Evolutionary conservation across 2,329 filamentous ascomycete species (phyloP), one percentile per base, ranked within the genome.

Genomic region (Podosphaera fusca): DNA sequence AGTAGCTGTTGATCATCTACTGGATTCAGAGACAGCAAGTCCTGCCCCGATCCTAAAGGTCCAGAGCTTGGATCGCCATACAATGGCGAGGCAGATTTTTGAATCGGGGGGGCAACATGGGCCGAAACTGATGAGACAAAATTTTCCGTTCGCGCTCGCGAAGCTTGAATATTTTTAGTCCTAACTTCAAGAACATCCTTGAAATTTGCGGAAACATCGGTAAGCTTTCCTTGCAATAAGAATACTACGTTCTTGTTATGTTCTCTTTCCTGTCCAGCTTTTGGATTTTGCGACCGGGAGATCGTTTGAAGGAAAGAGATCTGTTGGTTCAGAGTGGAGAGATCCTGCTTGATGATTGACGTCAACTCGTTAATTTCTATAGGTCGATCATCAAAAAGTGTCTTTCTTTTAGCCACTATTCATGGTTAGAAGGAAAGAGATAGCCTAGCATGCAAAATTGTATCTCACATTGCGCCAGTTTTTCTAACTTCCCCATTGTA

Each of bases 171-270:
- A 69, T 96, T 98, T 74, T 95, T 95, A 56, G 92, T 96, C 58
- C 92, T 81, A 47, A 94, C 86, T 69, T 98, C 92, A 8, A 98
- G 75, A 4, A 96, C 90, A 64, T 96, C 90, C 70, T 96, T 96
- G 77, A 98, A 96, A 69, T 90, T 95, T 60, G 84, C 87, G 33
- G 85, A 86, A 2, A 98, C 90, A 66, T 95, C 88, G 45, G 88
- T 90, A 46, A 96, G 75, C 67, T 92, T 92, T 60, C 87, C 87
- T 70, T 95, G 88, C 21, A 96, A 73, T 67, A 96, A 76, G 60
- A 94, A 82, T 2, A 95, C 86, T 36, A 96, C 92, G 67, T 96
- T 95, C 71, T 95, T 94, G 74, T 94, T 95, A 73, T 98, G 94
- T 68, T 96, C 89, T 63, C 88, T 88, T 70, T 95, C 87, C 67